Evolutionary conservation across 2,329 filamentous ascomycete genomes (phyloP).

Genomic region (Alternaria incomplexa): DNA sequence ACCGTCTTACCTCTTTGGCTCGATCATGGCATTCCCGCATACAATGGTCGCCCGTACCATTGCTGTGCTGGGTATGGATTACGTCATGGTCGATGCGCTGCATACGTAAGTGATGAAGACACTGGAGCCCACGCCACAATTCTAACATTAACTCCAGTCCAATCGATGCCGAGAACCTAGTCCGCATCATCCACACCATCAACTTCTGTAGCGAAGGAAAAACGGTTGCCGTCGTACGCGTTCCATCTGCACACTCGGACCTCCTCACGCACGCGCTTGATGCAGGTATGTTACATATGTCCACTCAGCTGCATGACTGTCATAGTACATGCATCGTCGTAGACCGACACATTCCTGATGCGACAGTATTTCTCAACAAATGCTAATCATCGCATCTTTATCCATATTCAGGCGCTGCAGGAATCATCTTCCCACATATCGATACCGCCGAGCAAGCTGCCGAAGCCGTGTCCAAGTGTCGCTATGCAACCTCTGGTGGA

Average conservation of each 20-base stretch:
- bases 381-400: not conserved
- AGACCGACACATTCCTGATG: not conserved
- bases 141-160: not conserved
- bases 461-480: not conserved
- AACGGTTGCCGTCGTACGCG: not conserved
- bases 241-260: not conserved
- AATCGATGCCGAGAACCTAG: not conserved
- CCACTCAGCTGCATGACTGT: not conserved
- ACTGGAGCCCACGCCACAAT: not conserved
- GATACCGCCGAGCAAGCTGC: not conserved
- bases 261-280: not conserved
- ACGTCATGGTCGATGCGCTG: not conserved
- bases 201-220: not conserved
- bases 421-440: not conserved
- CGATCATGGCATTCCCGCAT: not conserved
- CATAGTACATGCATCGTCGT: not conserved
- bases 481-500: not conserved
- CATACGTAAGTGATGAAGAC: not conserved
- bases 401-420: not conserved
- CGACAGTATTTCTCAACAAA: not conserved
- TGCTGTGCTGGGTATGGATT: not conserved
- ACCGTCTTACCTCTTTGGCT: not conserved
- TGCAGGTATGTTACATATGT: not conserved
- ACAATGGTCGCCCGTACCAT: not conserved
- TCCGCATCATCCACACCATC: not conserved